phyloP scores from a whole-genome alignment of 768 basidiomycete genomes.

The Auricularia heimuer region DNA sequence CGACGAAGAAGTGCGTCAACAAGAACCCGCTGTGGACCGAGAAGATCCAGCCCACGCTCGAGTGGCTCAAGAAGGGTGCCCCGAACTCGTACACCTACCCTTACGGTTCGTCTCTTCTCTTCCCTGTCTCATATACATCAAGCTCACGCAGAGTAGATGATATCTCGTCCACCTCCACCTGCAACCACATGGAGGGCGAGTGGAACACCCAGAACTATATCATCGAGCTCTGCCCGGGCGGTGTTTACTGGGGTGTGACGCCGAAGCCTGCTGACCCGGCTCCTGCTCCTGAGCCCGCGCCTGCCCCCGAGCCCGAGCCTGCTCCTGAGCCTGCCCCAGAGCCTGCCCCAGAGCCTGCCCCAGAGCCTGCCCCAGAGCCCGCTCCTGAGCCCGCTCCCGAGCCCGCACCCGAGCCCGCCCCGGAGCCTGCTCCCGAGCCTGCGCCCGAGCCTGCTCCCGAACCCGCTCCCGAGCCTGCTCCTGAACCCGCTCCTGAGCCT shows the following conservation, averaged over 20 bases:
- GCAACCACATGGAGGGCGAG: conserved; percentile 3
- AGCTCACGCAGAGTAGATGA: background rate
- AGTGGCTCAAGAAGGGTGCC: conserved; percentile 6
- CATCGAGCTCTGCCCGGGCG: conserved; percentile 7
- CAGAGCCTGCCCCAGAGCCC: background rate
- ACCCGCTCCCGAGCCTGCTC: no score
- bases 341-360: background rate
- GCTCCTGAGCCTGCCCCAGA: background rate
- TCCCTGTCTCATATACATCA: background rate
- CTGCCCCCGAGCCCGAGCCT: background rate
- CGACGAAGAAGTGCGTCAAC: conserved; percentile 5
- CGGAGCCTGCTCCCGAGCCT: background rate
- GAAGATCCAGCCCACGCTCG: conserved; percentile 7
- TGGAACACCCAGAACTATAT: conserved; percentile 9
- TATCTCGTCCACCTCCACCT: conserved; percentile 5
- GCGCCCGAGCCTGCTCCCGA: background rate
- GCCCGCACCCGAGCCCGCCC: background rate
- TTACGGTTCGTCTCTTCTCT: background rate
- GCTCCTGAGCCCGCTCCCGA: background rate
- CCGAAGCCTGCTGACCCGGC: background rate
- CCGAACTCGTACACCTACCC: conserved; percentile 4
- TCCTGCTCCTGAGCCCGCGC: background rate
- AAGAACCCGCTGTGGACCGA: conserved; percentile 6
- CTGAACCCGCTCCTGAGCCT: no score
- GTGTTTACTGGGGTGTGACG: conserved; percentile 5